phyloP scores from a whole-genome alignment of 495 filamentous ascomycete genomes.

The Tuber borchii region DNA sequence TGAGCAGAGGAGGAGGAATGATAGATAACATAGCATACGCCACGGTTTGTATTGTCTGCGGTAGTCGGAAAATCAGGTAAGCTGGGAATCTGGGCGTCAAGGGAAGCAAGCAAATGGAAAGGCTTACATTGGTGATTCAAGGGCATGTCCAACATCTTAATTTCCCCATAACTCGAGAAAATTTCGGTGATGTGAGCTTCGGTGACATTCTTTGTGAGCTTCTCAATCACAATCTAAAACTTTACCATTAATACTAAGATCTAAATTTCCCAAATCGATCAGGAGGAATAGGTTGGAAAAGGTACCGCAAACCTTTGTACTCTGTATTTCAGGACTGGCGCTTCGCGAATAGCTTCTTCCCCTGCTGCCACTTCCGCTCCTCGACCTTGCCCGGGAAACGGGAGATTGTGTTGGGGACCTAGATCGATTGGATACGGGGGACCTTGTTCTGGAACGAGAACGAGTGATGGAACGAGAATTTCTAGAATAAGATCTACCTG shows the following conservation, averaged over 20 bases:
- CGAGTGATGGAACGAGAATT: conserved; percentile 29
- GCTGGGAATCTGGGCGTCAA: background rate
- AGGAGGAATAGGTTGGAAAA: background rate
- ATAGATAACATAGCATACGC: conserved; percentile 91
- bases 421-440: conserved; percentile 19
- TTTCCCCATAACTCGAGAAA: conserved; percentile 80
- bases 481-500: conserved; percentile 29
- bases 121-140: conserved; percentile 75
- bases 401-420: conserved; percentile 17
- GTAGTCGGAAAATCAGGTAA: conserved; percentile 16
- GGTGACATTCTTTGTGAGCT: conserved; percentile 90
- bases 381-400: conserved; percentile 20
- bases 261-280: background rate
- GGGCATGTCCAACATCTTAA: conserved; percentile 79
- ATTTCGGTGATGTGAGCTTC: conserved; percentile 84
- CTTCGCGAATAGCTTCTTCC: conserved; percentile 37
- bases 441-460: conserved; percentile 29
- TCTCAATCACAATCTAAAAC: conserved; percentile 83
- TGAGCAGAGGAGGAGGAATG: conserved; percentile 70
- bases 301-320: conserved; percentile 36
- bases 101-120: background rate
- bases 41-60: conserved; percentile 79
- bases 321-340: conserved; percentile 40
- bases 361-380: conserved; percentile 33
- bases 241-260: background rate